Conservation (phyloP, 441 rosid species). For the Populus hybrid region DNA sequence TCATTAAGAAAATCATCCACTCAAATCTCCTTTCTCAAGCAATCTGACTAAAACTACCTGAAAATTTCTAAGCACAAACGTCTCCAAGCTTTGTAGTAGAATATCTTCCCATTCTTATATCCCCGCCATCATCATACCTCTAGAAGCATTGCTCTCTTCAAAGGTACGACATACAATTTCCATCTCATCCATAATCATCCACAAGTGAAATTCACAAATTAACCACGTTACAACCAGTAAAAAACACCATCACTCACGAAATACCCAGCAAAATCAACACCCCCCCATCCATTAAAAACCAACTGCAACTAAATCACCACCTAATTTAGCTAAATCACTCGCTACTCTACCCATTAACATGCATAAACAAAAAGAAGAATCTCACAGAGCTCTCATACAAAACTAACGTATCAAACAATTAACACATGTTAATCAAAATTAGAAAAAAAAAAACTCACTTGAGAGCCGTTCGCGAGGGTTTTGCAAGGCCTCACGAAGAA, state of each 20-base stretch:
- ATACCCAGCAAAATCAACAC: too few species aligned
- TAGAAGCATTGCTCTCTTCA: not conserved
- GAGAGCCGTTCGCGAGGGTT: slow-evolving; percentile 85
- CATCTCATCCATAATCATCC: not conserved
- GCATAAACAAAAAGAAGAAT: not conserved
- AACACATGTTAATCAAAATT: not conserved
- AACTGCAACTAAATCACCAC: too few species aligned
- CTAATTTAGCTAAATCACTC: too few species aligned
- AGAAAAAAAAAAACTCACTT: slow-evolving; percentile 26
- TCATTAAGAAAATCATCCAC: not conserved
- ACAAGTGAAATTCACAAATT: too few species aligned
- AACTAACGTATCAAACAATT: not conserved
- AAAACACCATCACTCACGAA: too few species aligned
- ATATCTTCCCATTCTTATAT: not conserved
- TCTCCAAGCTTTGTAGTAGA: not conserved
- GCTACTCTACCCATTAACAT: not conserved
- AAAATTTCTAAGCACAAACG: not conserved
- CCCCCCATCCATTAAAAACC: too few species aligned
- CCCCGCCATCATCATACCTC: not conserved
- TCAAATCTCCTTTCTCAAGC: not conserved
- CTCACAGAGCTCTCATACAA: not conserved
- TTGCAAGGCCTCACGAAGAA: slow-evolving; percentile 72
- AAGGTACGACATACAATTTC: not conserved
- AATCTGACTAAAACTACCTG: not conserved
- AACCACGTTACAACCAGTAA: too few species aligned